A percentile compares a stretch with the other conserved stretches of the same genome.
Conservation (phyloP, 257 asterid genomes). For the Rhazya stricta region DNA sequence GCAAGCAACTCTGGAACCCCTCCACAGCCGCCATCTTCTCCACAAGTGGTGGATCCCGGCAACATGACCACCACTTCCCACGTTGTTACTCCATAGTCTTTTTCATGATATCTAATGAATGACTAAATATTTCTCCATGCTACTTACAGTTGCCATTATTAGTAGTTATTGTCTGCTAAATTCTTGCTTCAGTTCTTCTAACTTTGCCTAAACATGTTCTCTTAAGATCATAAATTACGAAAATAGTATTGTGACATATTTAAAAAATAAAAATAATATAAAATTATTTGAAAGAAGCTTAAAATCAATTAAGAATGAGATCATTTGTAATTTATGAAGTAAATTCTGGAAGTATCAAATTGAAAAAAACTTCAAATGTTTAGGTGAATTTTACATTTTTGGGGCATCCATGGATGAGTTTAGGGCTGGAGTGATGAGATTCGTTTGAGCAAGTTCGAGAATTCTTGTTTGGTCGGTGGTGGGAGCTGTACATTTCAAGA, state of each 20-base stretch:
- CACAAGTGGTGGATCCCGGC: not conserved
- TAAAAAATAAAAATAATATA: too few species aligned
- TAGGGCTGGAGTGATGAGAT: not conserved
- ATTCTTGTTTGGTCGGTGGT: not conserved
- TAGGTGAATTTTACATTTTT: too few species aligned
- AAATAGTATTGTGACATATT: too few species aligned
- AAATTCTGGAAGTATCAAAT: too few species aligned
- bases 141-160: not conserved
- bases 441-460: not conserved
- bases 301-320: too few species aligned
- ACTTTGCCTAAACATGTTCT: not conserved
- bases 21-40: not conserved
- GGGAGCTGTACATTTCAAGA: slow-evolving; percentile 3
- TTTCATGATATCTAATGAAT: not conserved
- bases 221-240: too few species aligned
- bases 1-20: not conserved
- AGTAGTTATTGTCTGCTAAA: not conserved
- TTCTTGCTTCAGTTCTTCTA: not conserved
- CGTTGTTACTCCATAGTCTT: not conserved
- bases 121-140: not conserved
- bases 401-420: not conserved
- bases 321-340: too few species aligned
- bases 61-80: not conserved
- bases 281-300: too few species aligned
- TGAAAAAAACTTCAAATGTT: too few species aligned